Base-by-base conservation (phyloP, 2,329 filamentous ascomycete species). In the Xylaria sp. region DNA sequence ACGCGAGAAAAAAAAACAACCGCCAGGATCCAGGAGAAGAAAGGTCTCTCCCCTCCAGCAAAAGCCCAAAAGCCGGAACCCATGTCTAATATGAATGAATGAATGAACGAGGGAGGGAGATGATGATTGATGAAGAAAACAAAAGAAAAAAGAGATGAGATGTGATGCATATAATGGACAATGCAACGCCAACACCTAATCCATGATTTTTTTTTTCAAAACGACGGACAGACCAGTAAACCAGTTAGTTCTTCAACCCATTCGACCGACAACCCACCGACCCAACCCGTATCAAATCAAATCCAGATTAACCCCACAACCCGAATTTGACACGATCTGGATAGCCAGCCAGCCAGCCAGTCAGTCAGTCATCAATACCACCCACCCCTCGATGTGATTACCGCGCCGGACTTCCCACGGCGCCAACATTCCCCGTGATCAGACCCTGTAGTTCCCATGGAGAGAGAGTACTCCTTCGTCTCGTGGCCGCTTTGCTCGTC, bases 401-500 rank as follows among this genome's bases (percentile, higher is more conserved):
- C 63, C 71, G 51, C 54, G 62, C 66, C 9, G 72, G 69, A 59
- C 72, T 71, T 44, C 63, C 64, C 17, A 69, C 65, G 1, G 26
- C 66, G 76, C 66, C 77, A 15, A 83, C 78, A 70, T 82, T 84
- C 65, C 87, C 87, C 75, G 87, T 84, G 72, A 90, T 90, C 77
- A 92, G 77, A 53, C 86, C 88, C 80, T 92, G 87, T 76, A 94
- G 80, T 79, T 95, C 92, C 84, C 90, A 91, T 3, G 91, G 89
- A 74, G 88, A 93, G 38, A 95, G 81, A 23, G 92, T 94, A 75
- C 91, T 93, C 77, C 92, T 86, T 76, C 92, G 85, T 76, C 91
- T 83, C 68, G 86, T 90, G 2, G 88, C 84, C 9, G 78, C 83
- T 81, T 82, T 90, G 78, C 77, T 89, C 74, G 79, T 23, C 1